Evolutionary conservation across 2,329 filamentous ascomycete species (phyloP), one percentile per base, ranked within the genome.

Genomic region (Exophiala aquamarina): DNA sequence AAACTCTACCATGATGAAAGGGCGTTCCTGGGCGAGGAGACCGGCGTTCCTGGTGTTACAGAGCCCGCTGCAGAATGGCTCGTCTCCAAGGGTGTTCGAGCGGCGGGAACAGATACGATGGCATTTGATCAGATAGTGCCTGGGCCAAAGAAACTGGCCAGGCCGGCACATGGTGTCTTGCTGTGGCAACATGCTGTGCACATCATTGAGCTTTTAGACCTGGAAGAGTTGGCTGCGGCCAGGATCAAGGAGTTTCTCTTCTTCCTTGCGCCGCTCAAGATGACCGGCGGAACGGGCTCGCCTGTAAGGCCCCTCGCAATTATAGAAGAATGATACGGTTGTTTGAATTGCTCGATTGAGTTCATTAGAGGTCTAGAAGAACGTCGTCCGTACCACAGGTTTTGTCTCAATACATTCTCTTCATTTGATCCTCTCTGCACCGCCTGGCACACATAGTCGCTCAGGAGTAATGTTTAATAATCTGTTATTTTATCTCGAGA

Each of bases 161-260:
- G 52, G 18, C 52, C 52, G 6, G 49, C 45, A 20, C 49, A 55
- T 41, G 49, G 46, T 29, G 39, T 55, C 17, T 33, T 44, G n/a
- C 11, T 50, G 23, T 46, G 28, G 42, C 48, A 55, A 26, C 47
- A 49, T 39, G 54, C 38, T 3, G 55, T 57, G 37, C 48, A 51
- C 13, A 51, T 52, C 23, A 55, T 57, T 18, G 54, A 57, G 29
- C 49, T 51, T 21, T 36, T 57, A 31, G 49, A 57, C 39, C 39
- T 57, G 44, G 54, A 56, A 34, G 50, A 50, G 31, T 28, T 56
- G 34, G 40, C 50, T 6, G 41, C 19, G n/a, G 43, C 32, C 26
- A 47, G 39, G 38, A 43, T 55, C 5, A 50, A 50, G 44, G 50
- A 53, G 20, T 56, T 56, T 38, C 29, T 44, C 15, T 56, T 56